A percentile compares a stretch with the other conserved stretches of the same genome.
Evolutionary conservation across 768 basidiomycete genomes (phyloP).

Genomic region (Lactarius deliciosus): DNA sequence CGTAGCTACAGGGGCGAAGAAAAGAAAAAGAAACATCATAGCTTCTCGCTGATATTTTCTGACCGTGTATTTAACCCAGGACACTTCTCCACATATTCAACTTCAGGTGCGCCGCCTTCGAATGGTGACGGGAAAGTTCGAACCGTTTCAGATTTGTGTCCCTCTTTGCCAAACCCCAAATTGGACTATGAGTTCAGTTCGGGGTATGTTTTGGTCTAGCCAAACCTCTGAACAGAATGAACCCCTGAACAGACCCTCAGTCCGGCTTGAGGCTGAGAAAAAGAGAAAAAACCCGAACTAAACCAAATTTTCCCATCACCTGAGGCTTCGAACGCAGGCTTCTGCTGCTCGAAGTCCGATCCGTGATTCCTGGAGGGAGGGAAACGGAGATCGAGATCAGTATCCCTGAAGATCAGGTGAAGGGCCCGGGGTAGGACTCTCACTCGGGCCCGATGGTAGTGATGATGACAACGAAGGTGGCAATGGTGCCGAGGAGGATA

Average conservation of each 20-base stretch:
- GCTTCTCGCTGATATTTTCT: slow-evolving; percentile 2
- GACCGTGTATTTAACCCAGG: neutral
- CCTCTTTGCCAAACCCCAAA: too few relatives aligned
- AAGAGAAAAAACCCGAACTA: too few relatives aligned
- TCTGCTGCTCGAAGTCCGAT: slow-evolving; percentile 77
- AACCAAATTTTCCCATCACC: too few relatives aligned
- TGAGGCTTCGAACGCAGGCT: too few relatives aligned
- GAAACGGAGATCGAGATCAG: slow-evolving; percentile 10
- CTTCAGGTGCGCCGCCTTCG: slow-evolving; percentile 52
- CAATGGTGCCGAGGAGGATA: slow-evolving; percentile 82
- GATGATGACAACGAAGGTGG: slow-evolving; percentile 72
- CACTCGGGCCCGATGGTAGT: slow-evolving; percentile 79
- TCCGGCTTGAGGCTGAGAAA: too few relatives aligned
- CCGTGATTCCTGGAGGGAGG: slow-evolving; percentile 34
- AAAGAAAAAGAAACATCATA: neutral
- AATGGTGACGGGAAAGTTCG: too few relatives aligned
- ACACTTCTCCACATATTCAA: neutral
- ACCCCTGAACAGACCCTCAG: too few relatives aligned
- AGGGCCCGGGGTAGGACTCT: slow-evolving; percentile 39
- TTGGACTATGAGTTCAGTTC: too few relatives aligned
- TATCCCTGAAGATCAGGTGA: neutral
- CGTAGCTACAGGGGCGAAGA: neutral
- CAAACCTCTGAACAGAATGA: too few relatives aligned
- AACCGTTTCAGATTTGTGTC: too few relatives aligned
- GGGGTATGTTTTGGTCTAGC: too few relatives aligned